These are phyloP conservation scores for Apiospora marii DNA, from an alignment of 2,329 filamentous ascomycete genomes.

Conservation along the genomic window DNA sequence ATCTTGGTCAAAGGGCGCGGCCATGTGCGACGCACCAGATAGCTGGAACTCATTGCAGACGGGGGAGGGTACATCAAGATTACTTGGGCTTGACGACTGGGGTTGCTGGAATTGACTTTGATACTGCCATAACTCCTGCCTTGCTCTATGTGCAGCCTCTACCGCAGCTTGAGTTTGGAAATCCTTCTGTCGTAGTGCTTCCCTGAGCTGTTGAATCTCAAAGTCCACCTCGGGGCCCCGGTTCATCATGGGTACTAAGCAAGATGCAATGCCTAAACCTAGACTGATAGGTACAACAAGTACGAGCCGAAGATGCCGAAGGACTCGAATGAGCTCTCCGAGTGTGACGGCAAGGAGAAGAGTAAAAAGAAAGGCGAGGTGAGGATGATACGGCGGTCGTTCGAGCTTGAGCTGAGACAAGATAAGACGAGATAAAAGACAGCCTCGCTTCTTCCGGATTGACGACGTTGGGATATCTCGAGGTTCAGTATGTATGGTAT, in stretches of 20 bases:
- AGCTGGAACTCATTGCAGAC: constrained; percentile 40
- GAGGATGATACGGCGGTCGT: constrained; percentile 4
- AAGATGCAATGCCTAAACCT: constrained; percentile 16
- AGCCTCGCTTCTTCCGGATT: constrained; percentile 19
- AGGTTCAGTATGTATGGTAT: constrained; percentile 6
- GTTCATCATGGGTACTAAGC: constrained; percentile 35
- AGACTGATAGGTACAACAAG: constrained; percentile 7
- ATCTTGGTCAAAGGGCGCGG: constrained; percentile 31
- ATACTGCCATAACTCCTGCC: constrained; percentile 37
- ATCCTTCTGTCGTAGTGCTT: constrained; percentile 34
- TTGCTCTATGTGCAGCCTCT: constrained; percentile 35
- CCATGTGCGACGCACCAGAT: constrained; percentile 34
- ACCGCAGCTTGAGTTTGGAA: constrained; percentile 33
- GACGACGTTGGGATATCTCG: constrained; percentile 1
- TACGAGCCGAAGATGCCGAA: constrained; percentile 8
- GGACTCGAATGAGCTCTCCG: not conserved
- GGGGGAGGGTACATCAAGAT: constrained; percentile 33
- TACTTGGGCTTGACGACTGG: constrained; percentile 34
- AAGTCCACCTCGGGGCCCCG: constrained; percentile 35
- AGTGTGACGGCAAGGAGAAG: not conserved
- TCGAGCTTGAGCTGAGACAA: constrained; percentile 3
- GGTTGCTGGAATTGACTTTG: constrained; percentile 38
- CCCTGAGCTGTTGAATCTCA: constrained; percentile 39
- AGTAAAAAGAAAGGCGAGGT: constrained; percentile 3
- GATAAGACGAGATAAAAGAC: not conserved